Base-by-base conservation (phyloP, 164 flowering plant genomes). In the Euptelea pleiosperma region DNA sequence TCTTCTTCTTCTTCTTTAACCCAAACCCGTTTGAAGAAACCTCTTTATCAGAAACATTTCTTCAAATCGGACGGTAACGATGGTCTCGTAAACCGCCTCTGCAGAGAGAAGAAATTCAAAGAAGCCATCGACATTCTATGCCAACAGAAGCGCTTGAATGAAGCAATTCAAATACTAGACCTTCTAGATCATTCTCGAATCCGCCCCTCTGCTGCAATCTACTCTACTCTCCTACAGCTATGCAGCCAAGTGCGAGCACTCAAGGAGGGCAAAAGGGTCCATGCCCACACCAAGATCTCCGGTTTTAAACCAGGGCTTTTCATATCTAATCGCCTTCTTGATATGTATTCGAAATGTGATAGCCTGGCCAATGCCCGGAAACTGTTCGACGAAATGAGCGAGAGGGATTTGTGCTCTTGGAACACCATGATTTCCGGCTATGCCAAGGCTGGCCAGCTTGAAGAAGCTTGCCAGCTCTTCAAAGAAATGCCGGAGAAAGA, bases 351-450 rank as follows among this genome's bases (percentile, higher is more conserved):
- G 0, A 68, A 68, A 45, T 68, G 62, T 36, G 60, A 45, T 11
- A 53, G 67, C 19, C 36, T 66, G 6, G 25, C 7, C 0, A 60
- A 60, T 57, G 73, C 73, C 5, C 64, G 65, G 7, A 47, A 33
- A 3, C 2, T 58, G 54, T 73, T 73, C 43, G 73, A 68, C 26
- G 57, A 53, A 24, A 73, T 73, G 76, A 11, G 48, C 29, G 63
- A 68, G 24, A 65, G 58, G 41, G 76, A 73, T 36, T 49, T 57
- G 33, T 73, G 76, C 58, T 73, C 76, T 19, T 73, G 70, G 70
- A 73, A 73, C 28, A 73, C 70, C 1, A 52, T 69, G 50, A 61
- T 69, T 6, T 61, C 64, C 2, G 76, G 73, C 10, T 73, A 72
- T 22, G 21, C 52, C 0, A 72, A 61, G 37, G 30, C 33, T 19